Evolutionary conservation across 83 land plant species (phyloP), one percentile per base, ranked within the genome.

Genomic region (Diphasiastrum complanatum): DNA sequence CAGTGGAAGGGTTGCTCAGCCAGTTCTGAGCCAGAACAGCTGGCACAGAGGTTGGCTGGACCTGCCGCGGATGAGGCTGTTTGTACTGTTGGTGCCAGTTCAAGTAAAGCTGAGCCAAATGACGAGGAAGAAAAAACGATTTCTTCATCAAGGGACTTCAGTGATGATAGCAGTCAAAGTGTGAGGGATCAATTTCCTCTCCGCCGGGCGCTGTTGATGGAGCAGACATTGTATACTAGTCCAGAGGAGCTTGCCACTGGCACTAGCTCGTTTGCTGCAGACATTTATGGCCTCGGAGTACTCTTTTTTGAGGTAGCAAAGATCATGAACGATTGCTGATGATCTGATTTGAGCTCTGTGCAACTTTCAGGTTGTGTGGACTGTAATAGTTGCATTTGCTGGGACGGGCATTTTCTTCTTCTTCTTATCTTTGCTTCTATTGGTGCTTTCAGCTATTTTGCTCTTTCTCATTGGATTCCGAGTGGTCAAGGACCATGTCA

Each of bases 231-330:
- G 59, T 55, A 55, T 27, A 55, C 53, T 18, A 55, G 59, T 55
- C 59, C 59, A 11, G 59, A 55, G 34, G 53, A 55, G 35, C 59
- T 55, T 32, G 34, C 59, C 11, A 27, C 18, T 0, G 59, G 59
- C 8, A 1, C 59, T 6, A 55, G 59, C 19, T 32, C 30, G 8
- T 32, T 55, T 30, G 59, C 59, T 27, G 26, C 59, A 6, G 59
- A 55, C 19, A 27, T 55, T 6, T 55, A 55, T 35, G 31, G 59
- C 59, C 34, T 55, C 18, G 59, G 59, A 11, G 34, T 55, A 35
- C 59, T 55, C 11, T 33, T 55, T 32, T 55, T 55, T 27, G 59
- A 55, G 59, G 59, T 55, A 55, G n/a, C n/a, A n/a, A n/a, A n/a
- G n/a, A n/a, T n/a, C n/a, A n/a, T n/a, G n/a, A n/a, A n/a, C n/a